A percentile compares a stretch with the other conserved stretches of the same genome.
Conservation (phyloP, 2,329 filamentous ascomycete genomes). For the Hypoxylon sp. region DNA sequence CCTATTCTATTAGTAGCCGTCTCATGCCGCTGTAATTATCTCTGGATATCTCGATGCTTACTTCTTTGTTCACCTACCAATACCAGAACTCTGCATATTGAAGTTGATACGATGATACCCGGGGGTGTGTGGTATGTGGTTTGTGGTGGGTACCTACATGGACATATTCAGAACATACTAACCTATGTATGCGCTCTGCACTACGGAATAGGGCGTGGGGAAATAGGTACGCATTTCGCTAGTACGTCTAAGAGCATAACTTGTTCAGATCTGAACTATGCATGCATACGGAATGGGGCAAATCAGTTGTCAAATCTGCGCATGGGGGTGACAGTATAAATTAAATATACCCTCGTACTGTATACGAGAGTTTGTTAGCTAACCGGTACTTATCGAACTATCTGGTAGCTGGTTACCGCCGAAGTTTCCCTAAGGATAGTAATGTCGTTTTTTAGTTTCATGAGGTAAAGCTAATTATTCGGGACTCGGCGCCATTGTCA, state of each 20-base stretch:
- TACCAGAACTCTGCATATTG: background rate
- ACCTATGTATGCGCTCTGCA: background rate
- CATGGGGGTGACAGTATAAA: background rate
- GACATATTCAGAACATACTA: background rate
- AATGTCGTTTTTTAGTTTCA: slow-evolving; percentile 4
- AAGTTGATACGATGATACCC: background rate
- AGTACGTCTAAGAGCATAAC: too few relatives aligned
- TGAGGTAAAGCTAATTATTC: slow-evolving; percentile 5
- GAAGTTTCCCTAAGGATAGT: slow-evolving; percentile 7
- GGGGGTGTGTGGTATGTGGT: too few relatives aligned
- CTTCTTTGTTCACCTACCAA: slow-evolving; percentile 15
- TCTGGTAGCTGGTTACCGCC: slow-evolving; percentile 6
- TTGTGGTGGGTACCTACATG: too few relatives aligned
- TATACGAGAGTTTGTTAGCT: too few relatives aligned
- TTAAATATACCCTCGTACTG: background rate
- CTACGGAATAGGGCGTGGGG: too few relatives aligned
- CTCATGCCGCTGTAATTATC: slow-evolving; percentile 30
- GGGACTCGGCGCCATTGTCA: background rate
- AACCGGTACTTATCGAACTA: slow-evolving; percentile 11
- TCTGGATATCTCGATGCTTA: background rate
- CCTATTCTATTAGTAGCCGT: slow-evolving; percentile 27
- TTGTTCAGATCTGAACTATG: too few relatives aligned
- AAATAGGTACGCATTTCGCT: too few relatives aligned
- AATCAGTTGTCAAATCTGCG: slow-evolving; percentile 12
- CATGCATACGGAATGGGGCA: too few relatives aligned